Evolutionary conservation across 169 alveolate species (phyloP).

Genomic region (Theileria equi): DNA sequence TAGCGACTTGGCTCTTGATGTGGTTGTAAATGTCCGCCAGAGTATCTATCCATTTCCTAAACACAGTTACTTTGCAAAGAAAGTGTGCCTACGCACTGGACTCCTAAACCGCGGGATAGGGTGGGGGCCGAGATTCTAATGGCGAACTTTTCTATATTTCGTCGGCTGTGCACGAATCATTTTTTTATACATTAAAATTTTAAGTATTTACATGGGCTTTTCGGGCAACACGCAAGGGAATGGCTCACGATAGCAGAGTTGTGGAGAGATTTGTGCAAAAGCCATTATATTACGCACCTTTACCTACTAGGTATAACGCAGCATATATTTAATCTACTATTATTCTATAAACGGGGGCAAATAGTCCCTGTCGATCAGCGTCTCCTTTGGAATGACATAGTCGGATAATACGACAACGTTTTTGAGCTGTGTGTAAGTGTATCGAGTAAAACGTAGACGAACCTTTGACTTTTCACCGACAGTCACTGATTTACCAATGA

Average conservation of each 20-base stretch:
- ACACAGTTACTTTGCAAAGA: too few species aligned
- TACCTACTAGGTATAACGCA: neutral
- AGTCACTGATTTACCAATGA: slow-evolving; percentile 57
- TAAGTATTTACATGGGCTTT: neutral
- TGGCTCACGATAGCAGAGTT: too few species aligned
- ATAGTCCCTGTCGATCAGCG: slow-evolving; percentile 40
- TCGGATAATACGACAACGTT: slow-evolving; percentile 37
- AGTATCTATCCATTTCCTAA: too few species aligned
- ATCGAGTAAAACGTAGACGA: neutral
- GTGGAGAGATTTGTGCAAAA: too few species aligned
- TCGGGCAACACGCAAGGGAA: too few species aligned
- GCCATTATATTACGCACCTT: neutral
- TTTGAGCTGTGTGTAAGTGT: slow-evolving; percentile 27
- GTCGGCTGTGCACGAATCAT: neutral
- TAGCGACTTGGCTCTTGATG: too few species aligned
- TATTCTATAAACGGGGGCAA: slow-evolving; percentile 46
- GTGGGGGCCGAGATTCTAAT: too few species aligned
- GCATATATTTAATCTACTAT: slow-evolving; percentile 5
- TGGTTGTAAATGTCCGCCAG: too few species aligned
- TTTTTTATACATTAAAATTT: neutral
- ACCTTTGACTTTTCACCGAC: slow-evolving; percentile 68
- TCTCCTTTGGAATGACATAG: slow-evolving; percentile 16
- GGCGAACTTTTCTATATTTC: neutral
- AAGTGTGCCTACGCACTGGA: too few species aligned
- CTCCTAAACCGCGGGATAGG: too few species aligned